These are phyloP conservation scores for Ascochyta pisi DNA, from an alignment of 2,329 filamentous ascomycete genomes.

Conservation along the genomic window DNA sequence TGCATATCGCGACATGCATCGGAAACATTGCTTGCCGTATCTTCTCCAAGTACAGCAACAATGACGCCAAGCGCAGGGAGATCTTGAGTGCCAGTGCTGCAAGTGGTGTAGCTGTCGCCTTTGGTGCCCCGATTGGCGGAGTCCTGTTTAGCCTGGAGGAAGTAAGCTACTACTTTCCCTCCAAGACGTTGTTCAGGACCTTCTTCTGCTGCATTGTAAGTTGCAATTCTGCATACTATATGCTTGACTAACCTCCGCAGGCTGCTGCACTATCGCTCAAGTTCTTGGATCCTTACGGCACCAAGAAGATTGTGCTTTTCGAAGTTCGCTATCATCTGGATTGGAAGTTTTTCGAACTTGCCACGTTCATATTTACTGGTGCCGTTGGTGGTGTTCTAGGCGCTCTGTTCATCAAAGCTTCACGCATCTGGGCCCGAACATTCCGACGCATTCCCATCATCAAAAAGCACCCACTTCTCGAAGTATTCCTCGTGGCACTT, in stretches of 20 bases:
- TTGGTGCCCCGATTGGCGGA: conserved; percentile 87
- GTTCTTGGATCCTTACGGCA: conserved; percentile 95
- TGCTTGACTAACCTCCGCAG: conserved; percentile 22
- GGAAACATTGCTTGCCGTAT: conserved; percentile 94
- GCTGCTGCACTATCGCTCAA: conserved; percentile 87
- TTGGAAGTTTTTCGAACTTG: conserved; percentile 93
- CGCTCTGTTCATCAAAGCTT: conserved; percentile 96
- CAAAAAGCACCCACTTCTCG: conserved; percentile 82
- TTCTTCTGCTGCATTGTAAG: conserved; percentile 95
- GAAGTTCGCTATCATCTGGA: conserved; percentile 89
- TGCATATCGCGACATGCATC: conserved; percentile 95
- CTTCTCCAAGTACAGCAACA: conserved; percentile 92
- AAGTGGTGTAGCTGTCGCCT: conserved; percentile 91
- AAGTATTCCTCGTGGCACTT: conserved; percentile 86
- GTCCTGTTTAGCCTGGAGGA: conserved; percentile 94
- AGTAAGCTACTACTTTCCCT: conserved; percentile 96
- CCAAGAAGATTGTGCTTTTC: conserved; percentile 95
- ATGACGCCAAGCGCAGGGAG: conserved; percentile 93
- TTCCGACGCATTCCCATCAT: conserved; percentile 83
- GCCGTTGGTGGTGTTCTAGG: conserved; percentile 83
- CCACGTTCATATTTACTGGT: conserved; percentile 84
- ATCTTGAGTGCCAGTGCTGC: conserved; percentile 92
- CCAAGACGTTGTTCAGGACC: conserved; percentile 94
- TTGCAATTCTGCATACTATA: conserved; percentile 4
- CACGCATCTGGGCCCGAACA: conserved; percentile 83